Evolutionary conservation across 495 filamentous ascomycete genomes (phyloP), one percentile per base, ranked within the genome.

Genomic region (Neurospora sp.): DNA sequence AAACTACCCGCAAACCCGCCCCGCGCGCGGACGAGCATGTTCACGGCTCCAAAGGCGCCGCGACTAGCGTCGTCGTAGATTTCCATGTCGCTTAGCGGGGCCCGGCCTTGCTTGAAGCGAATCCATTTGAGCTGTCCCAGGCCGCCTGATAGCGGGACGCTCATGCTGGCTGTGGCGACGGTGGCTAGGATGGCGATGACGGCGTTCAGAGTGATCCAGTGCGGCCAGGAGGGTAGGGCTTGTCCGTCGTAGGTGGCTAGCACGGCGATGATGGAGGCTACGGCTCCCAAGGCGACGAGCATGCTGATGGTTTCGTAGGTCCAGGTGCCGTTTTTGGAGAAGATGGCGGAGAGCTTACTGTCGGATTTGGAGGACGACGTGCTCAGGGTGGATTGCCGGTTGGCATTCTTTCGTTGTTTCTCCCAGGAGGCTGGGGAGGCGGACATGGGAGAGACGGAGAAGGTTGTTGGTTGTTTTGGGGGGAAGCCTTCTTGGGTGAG

Each of bases 91-190:
- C 77, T 78, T 7, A 88, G 73, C 23, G 79, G 80, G 41, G 82
- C 79, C 9, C 78, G 74, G n/a, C 77, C 74, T 38, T 80, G 71
- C 73, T 73, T 80, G 76, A 85, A 86, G 77, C 85, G 85, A 18
- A 83, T 82, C 84, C 84, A 86, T 73, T 87, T 87, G 1, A 86
- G 75, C 75, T 86, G 85, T 8, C 81, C 80, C 31, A 87, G 71
- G 1, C 76, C 80, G 46, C 82, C 81, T 4, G 80, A 79, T 16
- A 86, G 75, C 6, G 81, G 76, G 20, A 85, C 80, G 23, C 80
- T 78, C 82, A 87, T 76, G 23, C 75, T 72, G n/a, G 83, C 75
- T 3, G 73, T 75, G 1, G 73, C 71, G 6, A 72, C 20, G 10
- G 75, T 72, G 3, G 71, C 73, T 11, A 76, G 62, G 38, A 76